phyloP scores from a whole-genome alignment of 495 filamentous ascomycete species.

The Tuber indicum region DNA sequence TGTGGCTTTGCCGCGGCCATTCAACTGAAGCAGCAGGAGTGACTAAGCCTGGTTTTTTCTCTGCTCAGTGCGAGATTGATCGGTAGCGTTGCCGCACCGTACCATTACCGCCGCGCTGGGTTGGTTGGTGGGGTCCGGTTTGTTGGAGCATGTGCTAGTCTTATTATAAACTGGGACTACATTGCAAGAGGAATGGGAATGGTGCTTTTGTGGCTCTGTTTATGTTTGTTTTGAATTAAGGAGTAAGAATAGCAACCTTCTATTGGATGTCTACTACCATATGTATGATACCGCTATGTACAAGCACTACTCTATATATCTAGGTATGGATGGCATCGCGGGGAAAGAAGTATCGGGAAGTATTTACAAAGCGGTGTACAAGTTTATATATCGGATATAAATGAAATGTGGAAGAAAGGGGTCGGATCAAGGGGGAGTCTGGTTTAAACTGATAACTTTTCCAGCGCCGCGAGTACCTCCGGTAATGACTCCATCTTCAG shows the following conservation, averaged over 20 bases:
- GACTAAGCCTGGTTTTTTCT: too few relatives aligned
- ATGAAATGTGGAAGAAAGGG: background rate
- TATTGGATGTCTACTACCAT: background rate
- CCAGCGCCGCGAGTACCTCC: constrained; percentile 24
- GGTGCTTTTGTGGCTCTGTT: background rate
- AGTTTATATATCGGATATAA: background rate
- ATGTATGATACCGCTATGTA: background rate
- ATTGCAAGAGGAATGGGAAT: background rate
- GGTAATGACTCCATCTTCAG: constrained; percentile 26
- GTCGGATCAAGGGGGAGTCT: background rate
- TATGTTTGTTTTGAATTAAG: background rate
- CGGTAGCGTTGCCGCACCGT: background rate
- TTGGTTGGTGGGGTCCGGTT: background rate
- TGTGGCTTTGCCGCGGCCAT: too few relatives aligned
- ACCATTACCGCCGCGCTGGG: background rate
- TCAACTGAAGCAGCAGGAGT: too few relatives aligned
- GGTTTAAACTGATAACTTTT: constrained; percentile 13
- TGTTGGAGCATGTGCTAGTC: background rate
- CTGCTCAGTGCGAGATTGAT: background rate
- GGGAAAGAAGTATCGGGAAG: background rate
- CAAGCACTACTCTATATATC: background rate
- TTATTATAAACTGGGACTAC: background rate
- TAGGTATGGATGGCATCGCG: background rate
- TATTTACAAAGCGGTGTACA: background rate
- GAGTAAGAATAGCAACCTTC: background rate